Evolutionary conservation across 2,329 filamentous ascomycete genomes (phyloP).

Genomic region (Trichoderma oligosporum): DNA sequence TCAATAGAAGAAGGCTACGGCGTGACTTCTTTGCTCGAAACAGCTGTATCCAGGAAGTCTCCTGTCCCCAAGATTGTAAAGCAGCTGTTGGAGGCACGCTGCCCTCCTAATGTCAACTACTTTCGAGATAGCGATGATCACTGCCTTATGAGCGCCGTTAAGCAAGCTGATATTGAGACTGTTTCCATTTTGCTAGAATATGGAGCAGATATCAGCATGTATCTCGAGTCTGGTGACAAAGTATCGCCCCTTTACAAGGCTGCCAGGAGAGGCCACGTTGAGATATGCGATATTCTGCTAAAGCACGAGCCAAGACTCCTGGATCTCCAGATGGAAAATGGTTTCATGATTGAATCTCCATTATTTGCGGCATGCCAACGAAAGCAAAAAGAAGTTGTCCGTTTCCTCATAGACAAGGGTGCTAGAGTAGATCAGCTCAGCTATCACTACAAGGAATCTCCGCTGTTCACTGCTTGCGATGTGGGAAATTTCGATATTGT

Average conservation of each 20-base stretch:
- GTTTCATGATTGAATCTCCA: slow-evolving; percentile 21
- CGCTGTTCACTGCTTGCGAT: slow-evolving; percentile 23
- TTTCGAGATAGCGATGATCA: slow-evolving; percentile 12
- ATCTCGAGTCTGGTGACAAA: background rate
- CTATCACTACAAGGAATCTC: slow-evolving; percentile 21
- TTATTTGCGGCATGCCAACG: slow-evolving; percentile 21
- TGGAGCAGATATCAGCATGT: slow-evolving; percentile 23
- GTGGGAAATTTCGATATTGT: slow-evolving; percentile 19
- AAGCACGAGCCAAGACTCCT: slow-evolving; percentile 25
- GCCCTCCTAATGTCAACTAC: slow-evolving; percentile 23
- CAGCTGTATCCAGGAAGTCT: slow-evolving; percentile 10
- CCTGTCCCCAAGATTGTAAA: slow-evolving; percentile 17
- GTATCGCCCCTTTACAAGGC: slow-evolving; percentile 23
- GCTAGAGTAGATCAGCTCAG: slow-evolving; percentile 19
- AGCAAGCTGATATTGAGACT: slow-evolving; percentile 16
- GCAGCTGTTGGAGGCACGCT: slow-evolving; percentile 21
- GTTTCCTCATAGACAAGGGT: slow-evolving; percentile 24
- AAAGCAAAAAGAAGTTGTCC: slow-evolving; percentile 18
- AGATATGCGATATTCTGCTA: slow-evolving; percentile 22
- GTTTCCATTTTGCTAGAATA: slow-evolving; percentile 22
- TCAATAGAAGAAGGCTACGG: slow-evolving; percentile 25
- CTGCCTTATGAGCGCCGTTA: slow-evolving; percentile 16
- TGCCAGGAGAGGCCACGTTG: slow-evolving; percentile 18
- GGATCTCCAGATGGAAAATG: slow-evolving; percentile 20
- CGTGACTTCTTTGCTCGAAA: slow-evolving; percentile 17